Conservation (phyloP, 2,329 filamentous ascomycete genomes). For the Exserohilum rostratum region DNA sequence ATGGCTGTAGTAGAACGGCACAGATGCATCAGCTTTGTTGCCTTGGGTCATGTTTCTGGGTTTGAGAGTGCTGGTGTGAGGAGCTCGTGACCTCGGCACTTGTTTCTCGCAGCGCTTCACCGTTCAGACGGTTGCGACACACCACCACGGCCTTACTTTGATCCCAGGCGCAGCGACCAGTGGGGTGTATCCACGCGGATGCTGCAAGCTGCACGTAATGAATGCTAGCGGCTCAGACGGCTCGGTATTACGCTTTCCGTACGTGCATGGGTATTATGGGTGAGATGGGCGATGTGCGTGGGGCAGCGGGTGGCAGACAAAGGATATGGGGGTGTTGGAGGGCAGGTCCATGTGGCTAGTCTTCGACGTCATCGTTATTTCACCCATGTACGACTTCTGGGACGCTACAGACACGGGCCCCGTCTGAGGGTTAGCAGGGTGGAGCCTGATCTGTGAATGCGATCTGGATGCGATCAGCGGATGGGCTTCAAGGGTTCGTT, state of each 20-base stretch:
- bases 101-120: constrained; percentile 12
- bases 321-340: not conserved
- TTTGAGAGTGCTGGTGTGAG: constrained; percentile 2
- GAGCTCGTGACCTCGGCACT: constrained; percentile 25
- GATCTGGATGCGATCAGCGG: constrained; percentile 9
- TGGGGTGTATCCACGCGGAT: not conserved
- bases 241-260: constrained; percentile 12
- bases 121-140: constrained; percentile 10
- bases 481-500: constrained; percentile 5
- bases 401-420: constrained; percentile 5
- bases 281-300: constrained; percentile 17
- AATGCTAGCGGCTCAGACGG: constrained; percentile 19
- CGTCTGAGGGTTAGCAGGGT: constrained; percentile 1
- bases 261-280: constrained; percentile 25
- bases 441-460: constrained; percentile 4
- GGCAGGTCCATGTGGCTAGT: constrained; percentile 26
- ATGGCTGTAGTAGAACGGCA: constrained; percentile 48
- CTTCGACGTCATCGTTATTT: constrained; percentile 39
- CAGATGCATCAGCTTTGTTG: constrained; percentile 8
- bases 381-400: constrained; percentile 18
- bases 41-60: constrained; percentile 17
- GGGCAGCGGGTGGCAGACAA: constrained; percentile 4
- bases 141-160: constrained; percentile 11
- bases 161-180: constrained; percentile 4
- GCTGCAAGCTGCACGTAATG: constrained; percentile 13